These are phyloP conservation scores for Echites panduratus DNA, from an alignment of 257 asterid genomes.

Conservation along the genomic window DNA sequence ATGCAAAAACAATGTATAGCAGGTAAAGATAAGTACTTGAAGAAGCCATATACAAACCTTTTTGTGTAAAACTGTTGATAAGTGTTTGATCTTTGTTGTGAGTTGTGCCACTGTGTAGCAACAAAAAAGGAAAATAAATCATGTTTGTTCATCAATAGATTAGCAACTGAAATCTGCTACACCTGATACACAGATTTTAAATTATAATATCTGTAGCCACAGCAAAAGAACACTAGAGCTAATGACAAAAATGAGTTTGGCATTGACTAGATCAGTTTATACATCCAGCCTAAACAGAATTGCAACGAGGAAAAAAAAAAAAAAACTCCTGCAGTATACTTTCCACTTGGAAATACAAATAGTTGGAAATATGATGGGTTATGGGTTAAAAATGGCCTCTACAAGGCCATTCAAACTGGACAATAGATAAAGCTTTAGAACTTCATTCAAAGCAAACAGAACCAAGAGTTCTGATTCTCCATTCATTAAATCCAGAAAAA, in stretches of 20 bases:
- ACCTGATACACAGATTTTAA: background rate
- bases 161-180: background rate
- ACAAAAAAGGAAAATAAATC: slow-evolving; percentile 9
- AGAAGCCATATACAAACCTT: slow-evolving; percentile 41
- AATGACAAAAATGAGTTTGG: background rate
- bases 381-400: background rate
- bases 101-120: slow-evolving; percentile 68
- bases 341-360: background rate
- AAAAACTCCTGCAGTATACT: no score
- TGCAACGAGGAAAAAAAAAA: background rate
- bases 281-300: background rate
- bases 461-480: background rate
- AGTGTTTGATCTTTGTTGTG: slow-evolving; percentile 80
- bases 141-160: background rate
- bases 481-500: background rate
- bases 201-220: background rate
- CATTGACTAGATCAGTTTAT: background rate
- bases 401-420: background rate
- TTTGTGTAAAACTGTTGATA: slow-evolving; percentile 49
- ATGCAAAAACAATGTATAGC: background rate
- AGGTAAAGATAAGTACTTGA: background rate
- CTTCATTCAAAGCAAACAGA: background rate
- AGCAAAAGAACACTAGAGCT: background rate
- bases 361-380: background rate
- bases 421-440: background rate